Evolutionary conservation across 2,329 filamentous ascomycete genomes (phyloP).

Genomic region (Shiraia bambusicola): DNA sequence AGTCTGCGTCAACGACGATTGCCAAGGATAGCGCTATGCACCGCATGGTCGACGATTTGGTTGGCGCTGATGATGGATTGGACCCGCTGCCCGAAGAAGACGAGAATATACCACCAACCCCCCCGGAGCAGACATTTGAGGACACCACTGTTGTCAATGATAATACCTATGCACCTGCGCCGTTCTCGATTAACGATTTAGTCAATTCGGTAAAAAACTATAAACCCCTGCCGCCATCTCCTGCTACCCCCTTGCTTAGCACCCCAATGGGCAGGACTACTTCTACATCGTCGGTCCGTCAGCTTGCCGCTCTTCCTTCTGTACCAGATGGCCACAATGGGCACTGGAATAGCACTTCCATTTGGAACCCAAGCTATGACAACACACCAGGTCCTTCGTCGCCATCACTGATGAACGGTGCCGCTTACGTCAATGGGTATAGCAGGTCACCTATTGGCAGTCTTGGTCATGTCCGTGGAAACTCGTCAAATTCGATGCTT

Average conservation of each 20-base stretch:
- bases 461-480: conserved; percentile 47
- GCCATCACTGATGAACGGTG: conserved; percentile 24
- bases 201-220: conserved; percentile 43
- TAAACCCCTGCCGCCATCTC: conserved; percentile 32
- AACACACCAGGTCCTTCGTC: conserved; percentile 35
- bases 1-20: conserved; percentile 50
- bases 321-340: conserved; percentile 42
- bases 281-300: conserved; percentile 41
- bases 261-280: conserved; percentile 38
- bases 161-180: conserved; percentile 29
- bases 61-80: conserved; percentile 47
- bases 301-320: conserved; percentile 38
- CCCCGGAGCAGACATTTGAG: conserved; percentile 49
- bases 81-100: conserved; percentile 46
- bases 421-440: conserved; percentile 17
- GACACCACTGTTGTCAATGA: conserved; percentile 41
- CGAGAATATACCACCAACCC: conserved; percentile 49
- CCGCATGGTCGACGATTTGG: conserved; percentile 60
- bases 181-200: conserved; percentile 40
- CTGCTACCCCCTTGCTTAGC: conserved; percentile 25
- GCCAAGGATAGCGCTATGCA: conserved; percentile 54
- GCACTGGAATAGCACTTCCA: conserved; percentile 37
- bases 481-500: conserved; percentile 46
- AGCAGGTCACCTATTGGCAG: conserved; percentile 38
- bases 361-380: conserved; percentile 40